Base-by-base conservation (phyloP, 257 asterid species). In the Nicotiana obtusifolia region DNA sequence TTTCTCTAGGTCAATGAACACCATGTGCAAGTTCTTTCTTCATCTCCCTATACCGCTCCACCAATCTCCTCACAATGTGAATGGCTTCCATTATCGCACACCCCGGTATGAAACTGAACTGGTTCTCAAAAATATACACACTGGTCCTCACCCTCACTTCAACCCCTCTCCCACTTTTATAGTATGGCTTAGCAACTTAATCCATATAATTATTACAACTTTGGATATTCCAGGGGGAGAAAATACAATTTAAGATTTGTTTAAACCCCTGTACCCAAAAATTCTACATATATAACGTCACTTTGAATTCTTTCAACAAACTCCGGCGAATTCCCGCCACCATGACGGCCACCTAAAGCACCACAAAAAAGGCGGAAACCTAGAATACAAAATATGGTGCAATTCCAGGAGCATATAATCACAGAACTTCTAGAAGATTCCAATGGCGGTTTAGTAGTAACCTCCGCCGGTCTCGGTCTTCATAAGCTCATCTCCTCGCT, bases 401-500 rank as follows among this genome's bases (percentile, higher is more conserved):
- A 86, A 62, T 95, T 95, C 75, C 98, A 92, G 87, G 94, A 91
- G 87, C 95, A 94, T 85, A 91, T 95, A 75, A 92, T 94, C 78
- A 62, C 90, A 64, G 99, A 95, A 77, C 97, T 95, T 37, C 83
- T 94, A 24, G 97, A 92, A 82, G 98, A 95, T 60, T 82, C 92
- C 7, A 87, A 33, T 82, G 99, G 99, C 82, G 98, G 98, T 73
- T 89, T 95, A 11, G 97, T 91, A 1, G 88, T 95, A 81, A 90
- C 93, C 35, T 95, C 99, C 86, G 85, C 92, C 66, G 97, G 99
- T 77, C 95, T 95, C 56, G 94, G 87, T 84, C 95, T 94, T 84
- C 94, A 91, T 83, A 95, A 92, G 81, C 91, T 95, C 69, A 83
- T 94, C 20, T 86, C 93, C 56, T 83, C 92, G 22, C 97, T 95